These are phyloP conservation scores for Boletus rufocinnamomeus DNA, from an alignment of 768 basidiomycete genomes.

Conservation along the genomic window DNA sequence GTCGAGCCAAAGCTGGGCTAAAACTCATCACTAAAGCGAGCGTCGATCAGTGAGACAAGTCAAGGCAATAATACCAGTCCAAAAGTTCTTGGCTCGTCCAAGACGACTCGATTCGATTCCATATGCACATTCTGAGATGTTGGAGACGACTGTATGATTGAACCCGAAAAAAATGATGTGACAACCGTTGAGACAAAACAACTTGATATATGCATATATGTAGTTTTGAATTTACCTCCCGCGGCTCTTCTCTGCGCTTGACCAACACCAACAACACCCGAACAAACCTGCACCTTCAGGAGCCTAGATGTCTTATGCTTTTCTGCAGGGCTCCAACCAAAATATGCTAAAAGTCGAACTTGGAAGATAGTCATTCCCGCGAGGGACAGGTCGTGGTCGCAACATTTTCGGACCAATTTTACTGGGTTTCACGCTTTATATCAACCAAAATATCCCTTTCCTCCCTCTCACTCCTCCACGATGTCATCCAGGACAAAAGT, in stretches of 20 bases:
- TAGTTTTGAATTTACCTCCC: background rate
- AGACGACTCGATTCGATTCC: background rate
- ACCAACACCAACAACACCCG: no score
- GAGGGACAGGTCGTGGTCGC: no score
- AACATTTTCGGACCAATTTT: no score
- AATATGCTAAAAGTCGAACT: no score
- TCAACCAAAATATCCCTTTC: background rate
- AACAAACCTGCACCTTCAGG: no score
- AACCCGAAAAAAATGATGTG: background rate
- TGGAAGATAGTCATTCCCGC: no score
- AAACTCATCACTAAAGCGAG: background rate
- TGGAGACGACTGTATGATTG: background rate
- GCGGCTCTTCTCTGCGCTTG: no score
- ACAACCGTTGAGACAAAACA: background rate
- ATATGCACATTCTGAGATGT: background rate
- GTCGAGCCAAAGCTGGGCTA: background rate
- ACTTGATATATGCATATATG: no score
- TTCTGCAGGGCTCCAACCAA: no score
- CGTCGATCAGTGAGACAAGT: background rate
- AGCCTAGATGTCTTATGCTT: no score
- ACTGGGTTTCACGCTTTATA: no score
- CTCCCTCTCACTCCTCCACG: background rate
- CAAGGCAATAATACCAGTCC: background rate
- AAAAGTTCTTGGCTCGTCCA: background rate
- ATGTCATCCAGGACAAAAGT: constrained; percentile 17